Conservation (phyloP, 2,329 filamentous ascomycete species). For the Botrytis cinerea region DNA sequence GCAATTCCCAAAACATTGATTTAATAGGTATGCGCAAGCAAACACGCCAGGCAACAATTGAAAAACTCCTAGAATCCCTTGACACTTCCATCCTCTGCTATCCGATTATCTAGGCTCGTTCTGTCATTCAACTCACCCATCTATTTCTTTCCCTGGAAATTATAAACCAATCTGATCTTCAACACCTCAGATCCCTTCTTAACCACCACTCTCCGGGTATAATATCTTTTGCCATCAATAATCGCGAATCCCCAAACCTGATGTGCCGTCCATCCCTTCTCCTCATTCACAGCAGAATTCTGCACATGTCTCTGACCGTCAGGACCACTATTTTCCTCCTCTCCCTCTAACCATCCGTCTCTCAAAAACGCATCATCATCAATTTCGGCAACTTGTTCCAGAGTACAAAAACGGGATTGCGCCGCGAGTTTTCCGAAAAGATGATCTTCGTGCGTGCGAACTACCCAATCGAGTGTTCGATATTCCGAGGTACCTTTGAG, state of each 20-base stretch:
- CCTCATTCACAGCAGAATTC: constrained; percentile 51
- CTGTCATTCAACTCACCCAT: background rate
- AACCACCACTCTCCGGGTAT: constrained; percentile 45
- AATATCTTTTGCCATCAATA: constrained; percentile 45
- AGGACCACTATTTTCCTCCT: constrained; percentile 46
- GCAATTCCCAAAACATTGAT: background rate
- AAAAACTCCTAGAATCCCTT: background rate
- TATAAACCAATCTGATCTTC: constrained; percentile 47
- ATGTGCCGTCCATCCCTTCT: constrained; percentile 54
- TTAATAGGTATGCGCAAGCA: background rate
- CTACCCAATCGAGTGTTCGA: constrained; percentile 57
- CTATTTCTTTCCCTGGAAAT: constrained; percentile 41
- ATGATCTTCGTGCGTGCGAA: constrained; percentile 57
- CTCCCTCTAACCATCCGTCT: constrained; percentile 53
- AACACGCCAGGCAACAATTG: background rate
- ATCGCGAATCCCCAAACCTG: constrained; percentile 54
- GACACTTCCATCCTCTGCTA: background rate
- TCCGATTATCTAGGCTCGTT: background rate
- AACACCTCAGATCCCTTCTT: constrained; percentile 45
- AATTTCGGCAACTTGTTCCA: constrained; percentile 40
- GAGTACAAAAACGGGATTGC: constrained; percentile 25
- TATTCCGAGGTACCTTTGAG: constrained; percentile 60
- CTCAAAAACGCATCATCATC: constrained; percentile 45
- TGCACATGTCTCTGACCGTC: constrained; percentile 50
- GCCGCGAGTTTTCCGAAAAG: constrained; percentile 59